Base-by-base conservation (phyloP, 768 basidiomycete species). In the Chalciporus pseudorubinellus region DNA sequence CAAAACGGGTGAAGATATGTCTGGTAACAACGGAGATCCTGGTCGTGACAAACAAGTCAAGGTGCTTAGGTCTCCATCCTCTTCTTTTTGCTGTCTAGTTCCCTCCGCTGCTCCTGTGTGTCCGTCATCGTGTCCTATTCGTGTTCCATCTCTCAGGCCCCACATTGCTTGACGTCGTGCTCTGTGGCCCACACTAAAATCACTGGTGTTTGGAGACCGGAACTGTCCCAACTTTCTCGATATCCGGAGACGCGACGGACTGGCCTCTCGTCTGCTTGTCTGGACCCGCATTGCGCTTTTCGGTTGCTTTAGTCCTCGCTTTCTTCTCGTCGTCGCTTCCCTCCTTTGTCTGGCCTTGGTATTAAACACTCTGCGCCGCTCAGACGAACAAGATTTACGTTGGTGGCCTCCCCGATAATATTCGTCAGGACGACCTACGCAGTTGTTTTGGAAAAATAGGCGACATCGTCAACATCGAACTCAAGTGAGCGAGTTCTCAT, bases 331-430 rank as follows among this genome's bases (percentile, higher is more conserved):
- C 70, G 64, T 78, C 60, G 61, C 55, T 73, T 75, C 76, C 65
- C 68, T 68, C 69, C 69, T 73, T 69, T 77, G 74, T 79, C 73
- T 74, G 69, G 68, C 68, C 78, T 44, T 63, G 74, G 80, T 83
- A 82, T 83, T 85, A 75, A 84, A 66, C 40, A 29, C 79, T 70
- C 77, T 82, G 74, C 81, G 77, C 79, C 76, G 75, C 77, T 75
- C 80, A 92, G 89, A 86, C 89, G 75, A 92, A 91, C 75, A 94
- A 94, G 75, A 85, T 94, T 70, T 94, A 94, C 69, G 83, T 94
- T 66, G 91, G 91, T 66, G 89, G 90, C 58, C 80, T 93, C 53
- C 92, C 91, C 57, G 88, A 91, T 72, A 80, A 90, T 59, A 92
- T 90, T 43, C 85, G 87, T 56, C 80, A 85, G 72, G 89, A 90